Evolutionary conservation across 768 basidiomycete species (phyloP).

Genomic region (Auriscalpium vulgare): DNA sequence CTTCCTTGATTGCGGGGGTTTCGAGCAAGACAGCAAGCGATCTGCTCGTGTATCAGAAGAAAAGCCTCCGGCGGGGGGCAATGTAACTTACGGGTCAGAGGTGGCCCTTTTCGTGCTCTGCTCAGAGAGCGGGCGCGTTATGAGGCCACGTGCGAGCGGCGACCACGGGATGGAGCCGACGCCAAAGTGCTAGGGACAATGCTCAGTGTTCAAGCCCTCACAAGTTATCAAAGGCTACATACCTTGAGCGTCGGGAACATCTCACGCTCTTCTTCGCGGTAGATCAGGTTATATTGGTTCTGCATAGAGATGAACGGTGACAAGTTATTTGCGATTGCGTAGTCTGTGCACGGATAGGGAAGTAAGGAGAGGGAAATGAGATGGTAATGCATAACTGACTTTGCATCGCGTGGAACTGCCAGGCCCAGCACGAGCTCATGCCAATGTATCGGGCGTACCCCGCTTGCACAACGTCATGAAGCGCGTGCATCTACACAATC

Average conservation of each 20-base stretch:
- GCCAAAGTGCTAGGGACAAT: slow-evolving; percentile 19
- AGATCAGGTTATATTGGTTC: slow-evolving; percentile 34
- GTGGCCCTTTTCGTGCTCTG: slow-evolving; percentile 12
- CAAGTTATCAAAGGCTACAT: neutral
- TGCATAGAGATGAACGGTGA: slow-evolving; percentile 43
- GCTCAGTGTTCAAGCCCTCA: neutral
- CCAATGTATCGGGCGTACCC: slow-evolving; percentile 34
- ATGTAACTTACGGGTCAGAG: slow-evolving; percentile 16
- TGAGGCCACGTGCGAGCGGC: slow-evolving; percentile 24
- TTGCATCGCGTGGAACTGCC: slow-evolving; percentile 23
- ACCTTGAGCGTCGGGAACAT: slow-evolving; percentile 26
- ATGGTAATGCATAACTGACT: slow-evolving; percentile 10
- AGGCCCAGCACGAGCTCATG: slow-evolving; percentile 25
- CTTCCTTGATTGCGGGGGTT: slow-evolving; percentile 4
- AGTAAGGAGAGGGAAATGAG: neutral
- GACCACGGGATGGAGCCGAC: slow-evolving; percentile 36
- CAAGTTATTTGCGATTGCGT: slow-evolving; percentile 22
- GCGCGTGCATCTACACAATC: slow-evolving; percentile 28
- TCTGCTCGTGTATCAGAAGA: neutral
- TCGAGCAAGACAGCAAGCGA: slow-evolving; percentile 2
- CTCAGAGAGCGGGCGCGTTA: slow-evolving; percentile 19
- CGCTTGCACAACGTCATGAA: slow-evolving; percentile 35
- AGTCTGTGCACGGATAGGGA: slow-evolving; percentile 6
- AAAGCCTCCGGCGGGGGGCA: neutral
- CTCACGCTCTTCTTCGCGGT: slow-evolving; percentile 37